phyloP scores from a whole-genome alignment of 345 rosid species.

The Balakata baccata region DNA sequence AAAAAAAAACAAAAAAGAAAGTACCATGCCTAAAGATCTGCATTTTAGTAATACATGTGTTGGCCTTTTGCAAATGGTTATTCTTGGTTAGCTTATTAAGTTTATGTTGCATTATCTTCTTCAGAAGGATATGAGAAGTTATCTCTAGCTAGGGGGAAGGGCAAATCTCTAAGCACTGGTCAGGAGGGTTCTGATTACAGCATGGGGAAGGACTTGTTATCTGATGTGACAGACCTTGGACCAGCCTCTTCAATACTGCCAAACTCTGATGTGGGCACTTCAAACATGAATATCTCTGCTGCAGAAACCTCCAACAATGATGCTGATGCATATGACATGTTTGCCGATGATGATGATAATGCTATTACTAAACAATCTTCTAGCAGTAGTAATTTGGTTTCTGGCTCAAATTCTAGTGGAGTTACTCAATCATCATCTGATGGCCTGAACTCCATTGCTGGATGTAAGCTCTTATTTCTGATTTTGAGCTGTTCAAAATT shows the following conservation, averaged over 20 bases:
- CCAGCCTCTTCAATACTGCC: slow-evolving; percentile 23
- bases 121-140: slow-evolving; percentile 83
- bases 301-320: slow-evolving; percentile 29
- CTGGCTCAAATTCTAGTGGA: slow-evolving; percentile 32
- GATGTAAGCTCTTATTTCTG: slow-evolving; percentile 31
- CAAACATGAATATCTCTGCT: slow-evolving; percentile 28
- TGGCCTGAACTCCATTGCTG: slow-evolving; percentile 26
- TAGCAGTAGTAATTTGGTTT: slow-evolving; percentile 23
- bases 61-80: background rate
- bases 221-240: slow-evolving; percentile 25
- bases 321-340: slow-evolving; percentile 65
- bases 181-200: slow-evolving; percentile 17
- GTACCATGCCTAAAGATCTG: background rate
- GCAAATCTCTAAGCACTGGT: slow-evolving; percentile 17
- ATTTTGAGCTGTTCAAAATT: background rate
- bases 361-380: slow-evolving; percentile 37
- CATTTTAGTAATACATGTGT: background rate
- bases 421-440: slow-evolving; percentile 31
- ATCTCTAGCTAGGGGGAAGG: slow-evolving; percentile 52
- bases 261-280: slow-evolving; percentile 23
- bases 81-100: background rate
- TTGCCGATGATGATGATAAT: slow-evolving; percentile 70
- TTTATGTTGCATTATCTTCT: slow-evolving; percentile 14
- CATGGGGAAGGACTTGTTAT: slow-evolving; percentile 21
- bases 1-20: too few species aligned